A percentile compares a stretch with the other conserved stretches of the same genome.
Conservation (phyloP, 2,329 filamentous ascomycete genomes). For the Colletotrichum tropicale region DNA sequence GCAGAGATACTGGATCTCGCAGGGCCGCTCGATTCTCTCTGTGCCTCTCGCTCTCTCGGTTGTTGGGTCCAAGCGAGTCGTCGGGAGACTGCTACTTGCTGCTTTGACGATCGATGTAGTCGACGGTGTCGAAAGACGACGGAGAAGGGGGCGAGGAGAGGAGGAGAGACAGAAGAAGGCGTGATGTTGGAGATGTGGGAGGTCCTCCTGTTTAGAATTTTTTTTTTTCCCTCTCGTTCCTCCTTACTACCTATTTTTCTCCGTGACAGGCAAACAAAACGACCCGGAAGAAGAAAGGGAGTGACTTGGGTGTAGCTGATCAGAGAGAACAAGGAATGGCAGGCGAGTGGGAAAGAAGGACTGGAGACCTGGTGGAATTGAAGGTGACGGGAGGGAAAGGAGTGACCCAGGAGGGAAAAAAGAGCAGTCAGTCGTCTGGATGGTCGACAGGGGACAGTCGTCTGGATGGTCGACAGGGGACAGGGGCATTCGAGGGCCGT, state of each 20-base stretch:
- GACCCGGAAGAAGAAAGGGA: background rate
- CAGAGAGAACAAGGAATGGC: slow-evolving; percentile 3
- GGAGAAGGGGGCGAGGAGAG: background rate
- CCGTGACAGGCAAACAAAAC: slow-evolving; percentile 6
- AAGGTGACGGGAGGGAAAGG: slow-evolving; percentile 11
- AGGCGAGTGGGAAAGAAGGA: background rate
- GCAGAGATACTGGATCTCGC: background rate
- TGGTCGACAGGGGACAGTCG: background rate
- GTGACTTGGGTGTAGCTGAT: slow-evolving; percentile 6
- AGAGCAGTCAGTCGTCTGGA: background rate
- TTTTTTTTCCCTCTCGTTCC: background rate
- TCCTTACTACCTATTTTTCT: background rate
- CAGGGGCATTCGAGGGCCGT: background rate
- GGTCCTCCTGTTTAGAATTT: background rate
- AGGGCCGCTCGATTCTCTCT: background rate
- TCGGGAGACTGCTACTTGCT: background rate
- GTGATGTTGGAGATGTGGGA: background rate
- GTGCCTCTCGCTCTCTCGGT: background rate
- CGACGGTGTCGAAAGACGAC: background rate
- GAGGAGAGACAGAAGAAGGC: background rate
- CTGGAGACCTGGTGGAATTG: slow-evolving; percentile 6
- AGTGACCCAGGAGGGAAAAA: slow-evolving; percentile 15
- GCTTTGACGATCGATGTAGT: background rate
- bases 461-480: background rate
- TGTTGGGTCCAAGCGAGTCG: background rate